Evolutionary conservation across 2,329 filamentous ascomycete genomes (phyloP).

Genomic region (Phialophora tarda): DNA sequence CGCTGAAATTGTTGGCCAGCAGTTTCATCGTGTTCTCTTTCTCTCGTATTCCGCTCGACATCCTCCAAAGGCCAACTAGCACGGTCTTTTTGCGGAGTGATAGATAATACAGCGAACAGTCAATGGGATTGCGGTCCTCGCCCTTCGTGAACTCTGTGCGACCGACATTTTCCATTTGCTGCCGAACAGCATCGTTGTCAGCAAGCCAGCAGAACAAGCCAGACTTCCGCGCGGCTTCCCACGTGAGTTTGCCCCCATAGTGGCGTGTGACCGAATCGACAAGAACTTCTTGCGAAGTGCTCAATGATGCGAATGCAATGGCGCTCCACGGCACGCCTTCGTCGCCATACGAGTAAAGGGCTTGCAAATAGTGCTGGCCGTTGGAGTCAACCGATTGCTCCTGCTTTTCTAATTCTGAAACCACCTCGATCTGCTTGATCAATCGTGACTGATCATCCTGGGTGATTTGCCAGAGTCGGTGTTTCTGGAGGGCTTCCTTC

Average conservation of each 20-base stretch:
- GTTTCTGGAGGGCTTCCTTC: conserved; percentile 75
- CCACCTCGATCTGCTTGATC: conserved; percentile 84
- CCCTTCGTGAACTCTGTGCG: conserved; percentile 86
- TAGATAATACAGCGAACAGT: conserved; percentile 90
- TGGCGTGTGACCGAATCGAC: conserved; percentile 80
- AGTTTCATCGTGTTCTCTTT: conserved; percentile 79
- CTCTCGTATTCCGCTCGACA: conserved; percentile 87
- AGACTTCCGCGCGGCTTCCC: conserved; percentile 83
- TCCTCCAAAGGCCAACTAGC: conserved; percentile 89
- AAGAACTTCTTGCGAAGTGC: conserved; percentile 77
- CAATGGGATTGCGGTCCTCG: conserved; percentile 85
- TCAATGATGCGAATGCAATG: conserved; percentile 76
- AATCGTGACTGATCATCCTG: conserved; percentile 54
- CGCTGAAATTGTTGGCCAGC: conserved; percentile 87
- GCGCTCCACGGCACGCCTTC: conserved; percentile 65
- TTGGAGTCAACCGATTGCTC: conserved; percentile 89
- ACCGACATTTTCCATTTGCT: conserved; percentile 87
- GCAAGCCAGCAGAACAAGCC: conserved; percentile 95
- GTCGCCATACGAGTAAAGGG: conserved; percentile 76
- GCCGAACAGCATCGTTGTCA: conserved; percentile 72
- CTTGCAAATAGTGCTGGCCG: conserved; percentile 71
- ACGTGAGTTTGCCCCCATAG: conserved; percentile 78
- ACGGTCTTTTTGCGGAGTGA: conserved; percentile 90
- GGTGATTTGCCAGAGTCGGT: conserved; percentile 79
- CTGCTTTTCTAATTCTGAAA: conserved; percentile 82